A percentile compares a stretch with the other conserved stretches of the same genome.
These are phyloP conservation scores for Rhodomyrtus tomentosa DNA, from an alignment of 345 rosid genomes.

Conservation along the genomic window DNA sequence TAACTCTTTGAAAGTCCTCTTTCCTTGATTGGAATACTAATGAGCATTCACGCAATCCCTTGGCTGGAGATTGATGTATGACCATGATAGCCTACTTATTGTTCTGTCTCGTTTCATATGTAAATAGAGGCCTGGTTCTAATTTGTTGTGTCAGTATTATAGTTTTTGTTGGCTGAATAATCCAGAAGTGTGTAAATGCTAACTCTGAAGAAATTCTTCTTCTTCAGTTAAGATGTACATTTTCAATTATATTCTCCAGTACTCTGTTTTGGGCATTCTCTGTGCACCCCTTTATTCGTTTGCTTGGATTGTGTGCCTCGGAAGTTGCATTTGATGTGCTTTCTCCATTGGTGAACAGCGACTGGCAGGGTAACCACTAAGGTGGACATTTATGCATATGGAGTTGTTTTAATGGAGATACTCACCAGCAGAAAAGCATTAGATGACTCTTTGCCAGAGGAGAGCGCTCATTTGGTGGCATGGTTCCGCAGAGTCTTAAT, in stretches of 20 bases:
- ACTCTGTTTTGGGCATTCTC: not conserved
- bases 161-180: not conserved
- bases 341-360: constrained; percentile 25
- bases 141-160: not conserved
- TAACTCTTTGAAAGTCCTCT: not conserved
- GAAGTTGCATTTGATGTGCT: not conserved
- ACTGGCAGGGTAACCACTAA: constrained; percentile 90
- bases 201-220: not conserved
- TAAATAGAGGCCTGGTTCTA: not conserved
- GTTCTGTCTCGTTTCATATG: not conserved
- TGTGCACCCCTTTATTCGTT: not conserved
- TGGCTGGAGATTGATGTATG: not conserved
- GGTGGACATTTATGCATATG: constrained; percentile 79
- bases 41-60: not conserved
- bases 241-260: not conserved
- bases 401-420: constrained; percentile 81
- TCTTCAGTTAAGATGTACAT: not conserved
- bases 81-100: not conserved
- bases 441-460: constrained; percentile 58
- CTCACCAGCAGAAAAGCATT: constrained; percentile 77
- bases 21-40: not conserved
- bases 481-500: constrained; percentile 66
- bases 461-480: constrained; percentile 57
- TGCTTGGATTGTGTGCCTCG: not conserved
- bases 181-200: not conserved